phyloP scores from a whole-genome alignment of 2,329 filamentous ascomycete genomes.

The Coniochaeta ligniaria region DNA sequence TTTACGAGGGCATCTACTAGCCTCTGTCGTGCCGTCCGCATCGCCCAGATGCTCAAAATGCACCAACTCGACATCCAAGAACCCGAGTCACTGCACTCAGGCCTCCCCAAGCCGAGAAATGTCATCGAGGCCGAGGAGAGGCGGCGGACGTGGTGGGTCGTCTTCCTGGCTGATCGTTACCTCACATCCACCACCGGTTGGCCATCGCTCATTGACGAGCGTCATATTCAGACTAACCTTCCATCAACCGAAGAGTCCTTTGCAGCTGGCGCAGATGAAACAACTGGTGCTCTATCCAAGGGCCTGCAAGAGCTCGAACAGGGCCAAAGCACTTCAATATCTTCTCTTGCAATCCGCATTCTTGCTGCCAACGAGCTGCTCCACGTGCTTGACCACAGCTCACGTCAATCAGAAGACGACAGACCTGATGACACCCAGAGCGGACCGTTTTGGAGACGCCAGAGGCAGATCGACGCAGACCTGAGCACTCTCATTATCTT shows the following conservation, averaged over 20 bases:
- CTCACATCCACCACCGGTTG: constrained; percentile 63
- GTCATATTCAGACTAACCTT: constrained; percentile 50
- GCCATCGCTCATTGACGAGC: constrained; percentile 61
- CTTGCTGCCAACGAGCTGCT: constrained; percentile 1
- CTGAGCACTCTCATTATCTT: constrained; percentile 52
- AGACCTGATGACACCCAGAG: constrained; percentile 51
- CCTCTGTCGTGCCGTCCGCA: constrained; percentile 49
- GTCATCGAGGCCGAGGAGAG: constrained; percentile 63
- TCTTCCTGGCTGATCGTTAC: constrained; percentile 58
- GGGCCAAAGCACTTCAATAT: constrained; percentile 53
- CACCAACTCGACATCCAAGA: constrained; percentile 54
- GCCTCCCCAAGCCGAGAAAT: constrained; percentile 52
- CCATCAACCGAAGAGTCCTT: constrained; percentile 58
- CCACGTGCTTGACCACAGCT: constrained; percentile 50
- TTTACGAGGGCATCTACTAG: constrained; percentile 64
- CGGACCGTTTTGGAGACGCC: constrained; percentile 60
- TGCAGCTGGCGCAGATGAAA: constrained; percentile 43
- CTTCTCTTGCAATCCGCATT: constrained; percentile 27
- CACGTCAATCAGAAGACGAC: constrained; percentile 40
- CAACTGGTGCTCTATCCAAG: constrained; percentile 41
- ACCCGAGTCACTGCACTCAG: constrained; percentile 55
- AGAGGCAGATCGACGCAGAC: constrained; percentile 55
- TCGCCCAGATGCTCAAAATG: constrained; percentile 61
- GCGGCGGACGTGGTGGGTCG: constrained; percentile 60
- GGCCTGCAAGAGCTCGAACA: constrained; percentile 48